phyloP scores from a whole-genome alignment of 2,329 filamentous ascomycete species.

The Botrytis aclada region DNA sequence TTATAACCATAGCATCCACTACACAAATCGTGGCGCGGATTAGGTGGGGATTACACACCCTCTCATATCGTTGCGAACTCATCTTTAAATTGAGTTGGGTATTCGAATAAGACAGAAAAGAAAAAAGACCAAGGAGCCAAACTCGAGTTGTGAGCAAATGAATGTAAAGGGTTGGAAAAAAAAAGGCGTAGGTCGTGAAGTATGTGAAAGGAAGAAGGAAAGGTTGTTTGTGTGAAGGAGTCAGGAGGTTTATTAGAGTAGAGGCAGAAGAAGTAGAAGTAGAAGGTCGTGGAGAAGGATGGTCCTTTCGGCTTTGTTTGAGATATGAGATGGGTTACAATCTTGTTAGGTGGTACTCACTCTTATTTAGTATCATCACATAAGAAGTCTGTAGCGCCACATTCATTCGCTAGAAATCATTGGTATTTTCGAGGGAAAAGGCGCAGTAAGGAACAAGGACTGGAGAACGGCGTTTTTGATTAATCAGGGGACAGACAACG shows the following conservation, averaged over 20 bases:
- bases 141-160: conserved; percentile 26
- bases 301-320: conserved; percentile 18
- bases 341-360: neutral
- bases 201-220: conserved; percentile 19
- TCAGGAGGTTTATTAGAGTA: conserved; percentile 9
- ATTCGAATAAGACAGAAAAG: conserved; percentile 30
- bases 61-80: conserved; percentile 49
- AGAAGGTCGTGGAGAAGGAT: conserved; percentile 16
- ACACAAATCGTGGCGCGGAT: conserved; percentile 26
- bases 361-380: neutral
- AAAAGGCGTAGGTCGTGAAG: conserved; percentile 20
- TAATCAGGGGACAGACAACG: neutral
- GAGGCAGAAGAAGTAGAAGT: conserved; percentile 2
- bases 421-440: neutral
- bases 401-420: conserved; percentile 14
- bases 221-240: neutral
- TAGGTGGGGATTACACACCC: conserved; percentile 44
- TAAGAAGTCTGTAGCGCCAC: conserved; percentile 9
- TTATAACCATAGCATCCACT: neutral
- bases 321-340: neutral
- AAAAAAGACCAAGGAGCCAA: conserved; percentile 20
- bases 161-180: conserved; percentile 21
- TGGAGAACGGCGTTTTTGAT: neutral
- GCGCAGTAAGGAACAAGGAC: neutral
- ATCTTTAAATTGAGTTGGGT: conserved; percentile 25